phyloP scores from a whole-genome alignment of 2,329 filamentous ascomycete genomes.

The Sporothrix schenckii region DNA sequence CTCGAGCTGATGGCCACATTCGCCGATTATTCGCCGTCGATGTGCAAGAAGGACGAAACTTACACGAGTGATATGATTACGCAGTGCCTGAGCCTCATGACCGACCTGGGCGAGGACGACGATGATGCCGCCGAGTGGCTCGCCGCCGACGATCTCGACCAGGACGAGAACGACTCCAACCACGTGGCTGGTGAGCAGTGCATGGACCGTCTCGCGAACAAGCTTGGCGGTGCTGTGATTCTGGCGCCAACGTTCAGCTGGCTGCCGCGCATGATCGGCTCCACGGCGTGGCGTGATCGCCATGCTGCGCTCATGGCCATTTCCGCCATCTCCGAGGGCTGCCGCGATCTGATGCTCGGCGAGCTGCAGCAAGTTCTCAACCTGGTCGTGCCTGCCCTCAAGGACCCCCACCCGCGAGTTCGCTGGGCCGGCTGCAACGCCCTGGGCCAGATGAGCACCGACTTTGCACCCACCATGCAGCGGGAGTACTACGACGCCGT shows the following conservation, averaged over 20 bases:
- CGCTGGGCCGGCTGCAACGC: slow-evolving; percentile 98
- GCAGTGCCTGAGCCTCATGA: slow-evolving; percentile 97
- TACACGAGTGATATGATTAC: slow-evolving; percentile 98
- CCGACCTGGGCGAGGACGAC: slow-evolving; percentile 90
- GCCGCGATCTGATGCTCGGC: slow-evolving; percentile 90
- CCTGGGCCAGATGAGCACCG: slow-evolving; percentile 99
- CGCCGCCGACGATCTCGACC: slow-evolving; percentile 86
- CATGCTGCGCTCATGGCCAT: slow-evolving; percentile 99
- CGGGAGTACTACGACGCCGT: slow-evolving; percentile 89
- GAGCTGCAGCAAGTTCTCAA: slow-evolving; percentile 93
- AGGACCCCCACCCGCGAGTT: slow-evolving; percentile 88
- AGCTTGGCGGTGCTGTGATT: slow-evolving; percentile 91
- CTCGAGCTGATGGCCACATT: slow-evolving; percentile 98
- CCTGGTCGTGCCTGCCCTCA: slow-evolving; percentile 87
- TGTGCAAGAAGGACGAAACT: slow-evolving; percentile 91
- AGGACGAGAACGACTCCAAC: slow-evolving; percentile 94
- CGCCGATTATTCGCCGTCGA: slow-evolving; percentile 87
- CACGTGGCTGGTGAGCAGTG: slow-evolving; percentile 97
- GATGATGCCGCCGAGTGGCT: slow-evolving; percentile 96
- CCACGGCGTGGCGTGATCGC: slow-evolving; percentile 88
- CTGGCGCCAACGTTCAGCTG: slow-evolving; percentile 93
- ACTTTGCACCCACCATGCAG: slow-evolving; percentile 98
- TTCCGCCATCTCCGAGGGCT: slow-evolving; percentile 96
- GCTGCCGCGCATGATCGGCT: slow-evolving; percentile 97
- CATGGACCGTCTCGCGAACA: slow-evolving; percentile 97